Conservation (phyloP, 163 green algal genomes). For the Picocystis sp. region DNA sequence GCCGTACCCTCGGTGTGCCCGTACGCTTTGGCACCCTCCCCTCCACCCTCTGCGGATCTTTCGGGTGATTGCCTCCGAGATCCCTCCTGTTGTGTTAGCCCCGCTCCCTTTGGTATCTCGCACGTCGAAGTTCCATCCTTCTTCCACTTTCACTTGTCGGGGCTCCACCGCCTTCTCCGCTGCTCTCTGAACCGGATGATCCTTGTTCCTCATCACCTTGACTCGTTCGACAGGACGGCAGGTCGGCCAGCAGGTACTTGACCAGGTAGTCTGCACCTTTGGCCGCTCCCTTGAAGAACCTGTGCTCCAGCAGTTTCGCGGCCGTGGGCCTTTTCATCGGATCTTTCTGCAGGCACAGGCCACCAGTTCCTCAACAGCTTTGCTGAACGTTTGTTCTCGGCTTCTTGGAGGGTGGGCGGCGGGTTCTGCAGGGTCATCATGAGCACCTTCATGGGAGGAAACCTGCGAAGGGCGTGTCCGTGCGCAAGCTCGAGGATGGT, state of each 20-base stretch:
- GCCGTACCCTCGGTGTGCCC: too few species aligned
- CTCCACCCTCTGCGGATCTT: too few species aligned
- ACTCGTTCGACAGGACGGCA: slow-evolving; percentile 77
- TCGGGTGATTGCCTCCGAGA: background rate
- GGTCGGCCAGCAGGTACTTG: slow-evolving; percentile 40
- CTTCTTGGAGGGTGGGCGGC: slow-evolving; percentile 64
- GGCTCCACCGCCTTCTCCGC: slow-evolving; percentile 27
- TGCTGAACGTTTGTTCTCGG: slow-evolving; percentile 60
- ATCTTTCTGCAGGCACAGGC: slow-evolving; percentile 89
- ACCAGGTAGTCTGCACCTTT: slow-evolving; percentile 41
- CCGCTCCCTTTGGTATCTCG: slow-evolving; percentile 58
- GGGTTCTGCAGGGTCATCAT: slow-evolving; percentile 81
- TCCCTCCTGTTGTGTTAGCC: slow-evolving; percentile 8
- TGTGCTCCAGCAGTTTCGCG: slow-evolving; percentile 79
- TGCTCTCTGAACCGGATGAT: slow-evolving; percentile 23
- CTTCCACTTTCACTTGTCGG: slow-evolving; percentile 36
- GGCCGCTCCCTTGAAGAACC: slow-evolving; percentile 79
- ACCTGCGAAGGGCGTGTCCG: slow-evolving; percentile 65
- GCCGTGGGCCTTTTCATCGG: slow-evolving; percentile 61
- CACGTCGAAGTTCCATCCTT: slow-evolving; percentile 95
- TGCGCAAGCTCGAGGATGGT: slow-evolving; percentile 86
- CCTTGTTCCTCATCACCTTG: slow-evolving; percentile 47
- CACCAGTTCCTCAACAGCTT: slow-evolving; percentile 82
- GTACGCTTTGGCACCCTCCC: too few species aligned
- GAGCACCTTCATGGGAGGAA: slow-evolving; percentile 71